phyloP scores from a whole-genome alignment of 306 rosid species.

The Boehmeria nivea region DNA sequence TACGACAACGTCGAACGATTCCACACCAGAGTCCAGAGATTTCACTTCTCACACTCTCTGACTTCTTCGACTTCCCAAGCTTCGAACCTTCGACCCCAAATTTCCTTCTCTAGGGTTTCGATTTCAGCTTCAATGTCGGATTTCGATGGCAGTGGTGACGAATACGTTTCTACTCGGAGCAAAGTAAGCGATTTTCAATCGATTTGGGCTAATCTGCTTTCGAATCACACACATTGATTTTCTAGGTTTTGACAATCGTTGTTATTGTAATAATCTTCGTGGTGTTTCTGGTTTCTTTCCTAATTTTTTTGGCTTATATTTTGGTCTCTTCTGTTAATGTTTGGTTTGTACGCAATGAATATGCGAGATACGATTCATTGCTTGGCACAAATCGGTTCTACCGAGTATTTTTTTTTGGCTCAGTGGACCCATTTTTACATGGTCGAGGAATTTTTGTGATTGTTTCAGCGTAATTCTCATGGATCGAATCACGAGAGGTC shows the following conservation, averaged over 20 bases:
- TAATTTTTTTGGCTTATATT: too few species aligned
- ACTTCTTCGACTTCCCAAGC: slow-evolving; percentile 4
- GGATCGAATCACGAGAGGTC: slow-evolving; percentile 47
- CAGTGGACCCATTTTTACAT: neutral
- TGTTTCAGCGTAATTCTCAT: slow-evolving; percentile 41
- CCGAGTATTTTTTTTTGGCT: too few species aligned
- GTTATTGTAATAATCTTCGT: neutral
- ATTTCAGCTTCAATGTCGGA: slow-evolving; percentile 53
- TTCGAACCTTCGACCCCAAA: too few species aligned
- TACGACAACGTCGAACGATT: too few species aligned
- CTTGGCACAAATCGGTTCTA: neutral
- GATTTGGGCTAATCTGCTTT: neutral
- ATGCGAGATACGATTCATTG: neutral
- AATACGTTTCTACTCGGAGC: slow-evolving; percentile 22
- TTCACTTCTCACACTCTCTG: too few species aligned
- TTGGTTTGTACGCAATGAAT: too few species aligned
- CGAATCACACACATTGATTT: neutral
- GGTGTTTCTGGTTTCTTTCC: neutral
- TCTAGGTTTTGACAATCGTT: too few species aligned
- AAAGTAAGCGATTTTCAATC: neutral
- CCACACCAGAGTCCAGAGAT: too few species aligned
- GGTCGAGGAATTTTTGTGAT: neutral
- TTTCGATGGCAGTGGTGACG: slow-evolving; percentile 27
- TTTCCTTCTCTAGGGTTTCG: slow-evolving; percentile 29
- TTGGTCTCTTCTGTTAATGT: neutral